Evolutionary conservation across 1,139 yeast genomes (phyloP).

Genomic region (Lodderomyces margitis): DNA sequence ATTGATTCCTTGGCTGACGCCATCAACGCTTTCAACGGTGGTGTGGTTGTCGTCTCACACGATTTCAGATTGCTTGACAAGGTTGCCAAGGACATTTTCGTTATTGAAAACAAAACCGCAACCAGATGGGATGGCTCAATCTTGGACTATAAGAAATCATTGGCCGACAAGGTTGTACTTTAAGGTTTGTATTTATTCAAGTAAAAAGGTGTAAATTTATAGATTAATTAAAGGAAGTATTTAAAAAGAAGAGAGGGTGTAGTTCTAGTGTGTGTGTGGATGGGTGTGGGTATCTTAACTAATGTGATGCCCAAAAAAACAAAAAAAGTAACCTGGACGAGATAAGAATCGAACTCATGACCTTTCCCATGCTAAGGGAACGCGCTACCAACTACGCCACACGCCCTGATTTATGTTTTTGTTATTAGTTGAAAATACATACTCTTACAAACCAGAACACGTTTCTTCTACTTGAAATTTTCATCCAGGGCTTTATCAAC

Average conservation of each 20-base stretch:
- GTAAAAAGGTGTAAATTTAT: constrained; percentile 3
- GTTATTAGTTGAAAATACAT: background rate
- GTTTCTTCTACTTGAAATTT: too few relatives aligned
- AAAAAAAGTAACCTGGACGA: constrained; percentile 42
- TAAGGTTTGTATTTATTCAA: constrained; percentile 5
- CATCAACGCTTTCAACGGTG: constrained; percentile 90
- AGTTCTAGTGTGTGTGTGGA: too few relatives aligned
- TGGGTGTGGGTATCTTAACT: too few relatives aligned
- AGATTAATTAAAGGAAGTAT: constrained; percentile 2
- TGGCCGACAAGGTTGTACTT: constrained; percentile 78
- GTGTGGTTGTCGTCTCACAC: constrained; percentile 98
- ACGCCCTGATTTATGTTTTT: constrained; percentile 39
- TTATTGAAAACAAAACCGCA: constrained; percentile 91
- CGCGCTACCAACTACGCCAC: constrained; percentile 76
- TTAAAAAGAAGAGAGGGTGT: too few relatives aligned
- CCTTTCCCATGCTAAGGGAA: constrained; percentile 66
- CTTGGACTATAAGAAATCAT: constrained; percentile 86
- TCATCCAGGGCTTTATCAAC: too few relatives aligned
- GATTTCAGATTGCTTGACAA: constrained; percentile 98
- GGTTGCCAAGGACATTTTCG: constrained; percentile 95
- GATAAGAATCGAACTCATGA: constrained; percentile 68
- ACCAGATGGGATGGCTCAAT: constrained; percentile 95
- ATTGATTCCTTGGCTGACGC: constrained; percentile 98
- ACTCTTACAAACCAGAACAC: too few relatives aligned
- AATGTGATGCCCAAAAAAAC: background rate